Evolutionary conservation across 164 flowering plant genomes (phyloP).

Genomic region (Chloranthus sessilifolius): DNA sequence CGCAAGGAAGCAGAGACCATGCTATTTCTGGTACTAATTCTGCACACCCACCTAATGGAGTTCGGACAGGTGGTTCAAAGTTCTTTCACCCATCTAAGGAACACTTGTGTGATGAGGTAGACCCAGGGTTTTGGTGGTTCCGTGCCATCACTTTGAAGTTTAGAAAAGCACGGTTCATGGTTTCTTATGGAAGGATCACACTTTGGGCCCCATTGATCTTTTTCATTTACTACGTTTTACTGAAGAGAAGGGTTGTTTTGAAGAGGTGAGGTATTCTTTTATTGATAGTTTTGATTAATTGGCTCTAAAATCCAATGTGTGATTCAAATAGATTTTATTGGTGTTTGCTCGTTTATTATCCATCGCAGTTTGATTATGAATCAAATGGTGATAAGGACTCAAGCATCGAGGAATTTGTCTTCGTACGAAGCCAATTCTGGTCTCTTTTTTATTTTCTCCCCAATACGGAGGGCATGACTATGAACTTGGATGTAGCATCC

Average conservation of each 20-base stretch:
- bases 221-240: slow-evolving; percentile 28
- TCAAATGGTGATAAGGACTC: too few relatives aligned
- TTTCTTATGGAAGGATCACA: slow-evolving; percentile 39
- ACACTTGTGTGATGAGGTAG: slow-evolving; percentile 12
- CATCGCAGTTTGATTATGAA: too few relatives aligned
- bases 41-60: too few relatives aligned
- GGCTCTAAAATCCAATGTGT: not conserved
- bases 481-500: too few relatives aligned
- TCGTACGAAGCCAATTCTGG: too few relatives aligned
- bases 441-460: too few relatives aligned
- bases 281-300: not conserved
- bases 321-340: not conserved
- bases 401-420: too few relatives aligned
- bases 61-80: too few relatives aligned
- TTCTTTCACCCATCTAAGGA: slow-evolving; percentile 1
- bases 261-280: slow-evolving; percentile 32
- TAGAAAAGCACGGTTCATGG: slow-evolving; percentile 26
- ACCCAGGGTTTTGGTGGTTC: slow-evolving; percentile 47
- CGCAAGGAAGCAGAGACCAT: too few relatives aligned
- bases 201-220: slow-evolving; percentile 33
- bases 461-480: too few relatives aligned
- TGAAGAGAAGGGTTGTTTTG: slow-evolving; percentile 32
- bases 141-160: slow-evolving; percentile 42
- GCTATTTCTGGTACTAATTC: too few relatives aligned
- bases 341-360: too few relatives aligned